Base-by-base conservation (phyloP, 768 basidiomycete species). In the Agrocybe praecox region DNA sequence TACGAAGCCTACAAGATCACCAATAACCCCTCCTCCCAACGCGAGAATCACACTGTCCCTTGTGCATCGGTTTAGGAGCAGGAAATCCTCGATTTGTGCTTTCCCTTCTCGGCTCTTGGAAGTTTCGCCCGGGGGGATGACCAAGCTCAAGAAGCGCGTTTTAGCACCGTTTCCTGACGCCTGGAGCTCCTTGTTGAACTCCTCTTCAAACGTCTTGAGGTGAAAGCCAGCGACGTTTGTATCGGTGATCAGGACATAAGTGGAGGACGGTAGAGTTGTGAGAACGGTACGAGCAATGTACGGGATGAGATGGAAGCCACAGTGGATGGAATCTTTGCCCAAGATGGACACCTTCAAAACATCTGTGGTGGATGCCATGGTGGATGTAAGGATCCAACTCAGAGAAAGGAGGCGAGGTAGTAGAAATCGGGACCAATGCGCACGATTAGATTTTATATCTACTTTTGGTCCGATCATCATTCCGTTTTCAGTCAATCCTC, bases 11-110 rank as follows among this genome's bases (percentile, higher is more conserved):
- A 95, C 88, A 19, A 98, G 80, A 75, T 99, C 96, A 12, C 97
- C 97, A 57, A 99, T 92, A 53, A 99, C 97, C 24, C 97, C 97
- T 32, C 97, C 96, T 29, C 97, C 97, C 21, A 99, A 81, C 0
- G 96, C 96, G 52, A 99, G 74, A 54, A 98, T 79, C 59, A 99
- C 93, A 2, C 91, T 95, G 71, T 96, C 96, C 56, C 97, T 78
- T 2, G 96, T 97, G 68, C 95, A 97, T 70, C 84, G 85, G 65
- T 96, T 86, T 17, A 87, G 77, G 54, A 98, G 78, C 45, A 99
- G 77, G 73, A 89, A 98, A 73, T 99, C 96, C 69, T 98, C 96
- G 63, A 98, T 88, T 56, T 87, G 80, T 2, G 94, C 96, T 72
- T 98, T 98, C 53, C 92, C 92, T 62, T 91, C 83, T 44, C 97